A percentile compares a stretch with the other conserved stretches of the same genome.
These are phyloP conservation scores for Acanthamoeba rhysodes DNA, from an alignment of 208 protist species.

Conservation along the genomic window DNA sequence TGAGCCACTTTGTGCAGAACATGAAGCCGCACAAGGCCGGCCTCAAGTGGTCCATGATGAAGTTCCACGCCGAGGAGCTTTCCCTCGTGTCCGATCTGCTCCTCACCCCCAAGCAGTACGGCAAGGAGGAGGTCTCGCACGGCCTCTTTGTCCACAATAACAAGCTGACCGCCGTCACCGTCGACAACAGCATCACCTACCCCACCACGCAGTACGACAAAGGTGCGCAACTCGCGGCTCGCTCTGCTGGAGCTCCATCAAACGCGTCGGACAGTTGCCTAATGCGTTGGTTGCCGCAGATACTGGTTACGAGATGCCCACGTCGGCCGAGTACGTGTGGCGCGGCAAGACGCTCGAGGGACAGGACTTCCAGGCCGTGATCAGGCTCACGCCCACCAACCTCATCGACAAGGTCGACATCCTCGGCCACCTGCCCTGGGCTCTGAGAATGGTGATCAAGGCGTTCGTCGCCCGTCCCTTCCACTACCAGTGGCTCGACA, in stretches of 20 bases:
- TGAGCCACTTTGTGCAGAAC: constrained; percentile 72
- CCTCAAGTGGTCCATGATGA: constrained; percentile 76
- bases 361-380: constrained; percentile 44
- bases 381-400: constrained; percentile 70
- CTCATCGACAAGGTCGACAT: constrained; percentile 75
- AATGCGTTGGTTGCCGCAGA: background rate
- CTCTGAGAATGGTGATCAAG: constrained; percentile 69
- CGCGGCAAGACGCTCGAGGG: constrained; percentile 64
- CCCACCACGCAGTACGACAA: constrained; percentile 70
- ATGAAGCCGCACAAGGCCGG: constrained; percentile 69
- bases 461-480: constrained; percentile 68
- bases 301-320: constrained; percentile 58
- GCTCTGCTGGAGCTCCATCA: background rate
- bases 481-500: constrained; percentile 74
- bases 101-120: constrained; percentile 69
- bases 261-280: background rate
- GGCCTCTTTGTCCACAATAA: constrained; percentile 67
- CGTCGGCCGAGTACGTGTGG: constrained; percentile 66
- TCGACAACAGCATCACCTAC: constrained; percentile 69
- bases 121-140: constrained; percentile 46
- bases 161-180: constrained; percentile 70
- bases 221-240: background rate
- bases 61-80: constrained; percentile 64
- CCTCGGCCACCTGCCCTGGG: constrained; percentile 65
- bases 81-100: constrained; percentile 61